A percentile compares a stretch with the other conserved stretches of the same genome.
Evolutionary conservation across 441 rosid genomes (phyloP).

Genomic region (Omphalea diandra): DNA sequence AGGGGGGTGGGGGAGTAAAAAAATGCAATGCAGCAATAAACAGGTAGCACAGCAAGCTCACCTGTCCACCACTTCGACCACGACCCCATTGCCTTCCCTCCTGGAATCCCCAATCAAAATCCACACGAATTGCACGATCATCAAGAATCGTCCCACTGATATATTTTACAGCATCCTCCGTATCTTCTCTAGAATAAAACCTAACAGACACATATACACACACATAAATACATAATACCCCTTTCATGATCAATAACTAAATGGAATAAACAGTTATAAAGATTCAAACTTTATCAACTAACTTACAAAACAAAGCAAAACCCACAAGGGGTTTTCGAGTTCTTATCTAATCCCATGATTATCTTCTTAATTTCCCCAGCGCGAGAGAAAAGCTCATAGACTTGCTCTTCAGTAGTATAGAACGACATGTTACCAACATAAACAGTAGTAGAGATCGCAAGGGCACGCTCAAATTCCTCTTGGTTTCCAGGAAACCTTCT

Average conservation of each 20-base stretch:
- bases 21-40: slow-evolving; percentile 7
- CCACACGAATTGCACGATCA: slow-evolving; percentile 96
- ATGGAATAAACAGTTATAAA: no score
- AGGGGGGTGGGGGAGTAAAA: no score
- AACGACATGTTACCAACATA: slow-evolving; percentile 94
- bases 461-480: slow-evolving; percentile 81
- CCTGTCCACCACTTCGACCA: slow-evolving; percentile 99
- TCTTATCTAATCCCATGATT: slow-evolving; percentile 96
- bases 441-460: slow-evolving; percentile 60
- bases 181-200: slow-evolving; percentile 92
- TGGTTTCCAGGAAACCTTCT: slow-evolving; percentile 80
- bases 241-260: neutral
- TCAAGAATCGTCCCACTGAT: slow-evolving; percentile 95
- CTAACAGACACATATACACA: slow-evolving; percentile 39
- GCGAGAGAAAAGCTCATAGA: slow-evolving; percentile 90
- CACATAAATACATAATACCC: neutral
- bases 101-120: slow-evolving; percentile 98
- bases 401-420: slow-evolving; percentile 95
- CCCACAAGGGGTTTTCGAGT: slow-evolving; percentile 93
- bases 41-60: slow-evolving; percentile 25
- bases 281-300: neutral
- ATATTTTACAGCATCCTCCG: slow-evolving; percentile 93
- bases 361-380: slow-evolving; percentile 96
- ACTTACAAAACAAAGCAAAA: slow-evolving; percentile 87
- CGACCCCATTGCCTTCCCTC: slow-evolving; percentile 99